Base-by-base conservation (phyloP, 345 rosid species). In the Salix arbutifolia region DNA sequence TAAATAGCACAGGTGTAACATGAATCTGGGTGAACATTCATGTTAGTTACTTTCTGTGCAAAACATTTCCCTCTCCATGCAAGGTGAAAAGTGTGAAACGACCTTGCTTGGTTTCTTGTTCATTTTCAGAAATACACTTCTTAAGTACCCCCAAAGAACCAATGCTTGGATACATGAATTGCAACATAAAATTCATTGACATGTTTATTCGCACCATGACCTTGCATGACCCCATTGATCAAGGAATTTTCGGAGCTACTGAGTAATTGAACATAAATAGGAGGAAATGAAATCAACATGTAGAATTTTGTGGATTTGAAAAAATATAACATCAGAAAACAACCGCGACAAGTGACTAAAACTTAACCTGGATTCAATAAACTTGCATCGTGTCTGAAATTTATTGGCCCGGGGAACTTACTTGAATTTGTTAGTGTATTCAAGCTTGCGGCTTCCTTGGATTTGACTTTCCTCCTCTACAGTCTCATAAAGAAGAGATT, bases 391-490 rank as follows among this genome's bases (percentile, higher is more conserved):
- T 10, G 23, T 58, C 28, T 28, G 5, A 38, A 40, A 65, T 6
- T 30, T 74, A 42, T 12, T 50, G 65, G 18, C 33, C 11, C 30
- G 19, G 8, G 40, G 18, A 16, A 71, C 86, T 85, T 88, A 93
- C 96, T 40, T 83, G 48, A 96, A 85, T 84, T 92, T 82, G 65
- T 89, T 85, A 0, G 98, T 92, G 67, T 89, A 90, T 81, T 76
- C 91, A 5, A 96, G 91, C 84, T 91, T 93, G 72, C 97, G 86
- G 80, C 99, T 96, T 66, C 98, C 97, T 70, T 83, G 79, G 83
- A 96, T 96, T 44, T 74, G 75, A 74, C 90, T 66, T 82, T 93
- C 97, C 68, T 83, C 85, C 62, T 93, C 94, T 0, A 81, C 79
- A 6, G 90, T 85, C 88, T 96, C 98, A 4, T 88, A 87, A 56